Evolutionary conservation across 1,284 basidiomycete genomes (phyloP).

Genomic region (Grifola frondosa): DNA sequence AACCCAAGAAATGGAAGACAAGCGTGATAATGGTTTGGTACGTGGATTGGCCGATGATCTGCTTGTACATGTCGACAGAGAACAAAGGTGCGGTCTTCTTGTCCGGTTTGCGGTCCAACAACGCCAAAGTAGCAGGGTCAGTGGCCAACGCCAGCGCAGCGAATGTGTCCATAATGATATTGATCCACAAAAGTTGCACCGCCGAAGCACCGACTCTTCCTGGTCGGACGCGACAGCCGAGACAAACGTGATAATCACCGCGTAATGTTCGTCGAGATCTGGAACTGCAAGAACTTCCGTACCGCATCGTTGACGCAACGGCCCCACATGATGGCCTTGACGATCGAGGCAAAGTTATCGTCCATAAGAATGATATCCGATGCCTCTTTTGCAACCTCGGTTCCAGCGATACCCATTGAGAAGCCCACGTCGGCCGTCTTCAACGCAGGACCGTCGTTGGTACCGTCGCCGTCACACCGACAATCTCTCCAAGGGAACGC

Average conservation of each 20-base stretch:
- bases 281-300: slow-evolving; percentile 98
- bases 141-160: slow-evolving; percentile 96
- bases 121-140: slow-evolving; percentile 82
- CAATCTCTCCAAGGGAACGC: slow-evolving; percentile 87
- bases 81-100: slow-evolving; percentile 87
- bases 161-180: slow-evolving; percentile 98
- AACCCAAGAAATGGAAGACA: slow-evolving; percentile 87
- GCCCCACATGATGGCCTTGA: slow-evolving; percentile 98
- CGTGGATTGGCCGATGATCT: slow-evolving; percentile 86
- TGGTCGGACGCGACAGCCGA: slow-evolving; percentile 79
- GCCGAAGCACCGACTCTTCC: slow-evolving; percentile 90
- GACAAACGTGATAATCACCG: slow-evolving; percentile 92
- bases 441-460: slow-evolving; percentile 96
- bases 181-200: slow-evolving; percentile 96
- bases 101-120: slow-evolving; percentile 91
- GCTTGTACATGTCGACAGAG: slow-evolving; percentile 91
- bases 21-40: slow-evolving; percentile 89
- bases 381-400: slow-evolving; percentile 98
- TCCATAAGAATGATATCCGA: slow-evolving; percentile 99
- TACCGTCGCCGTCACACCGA: slow-evolving; percentile 99
- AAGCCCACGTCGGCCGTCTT: slow-evolving; percentile 95
- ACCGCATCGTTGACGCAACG: slow-evolving; percentile 98
- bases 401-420: slow-evolving; percentile 98
- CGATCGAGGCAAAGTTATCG: slow-evolving; percentile 96
- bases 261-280: slow-evolving; percentile 97